A percentile compares a stretch with the other conserved stretches of the same genome.
Conservation (phyloP, 163 green algal genomes). For the Chloroidium sp. region DNA sequence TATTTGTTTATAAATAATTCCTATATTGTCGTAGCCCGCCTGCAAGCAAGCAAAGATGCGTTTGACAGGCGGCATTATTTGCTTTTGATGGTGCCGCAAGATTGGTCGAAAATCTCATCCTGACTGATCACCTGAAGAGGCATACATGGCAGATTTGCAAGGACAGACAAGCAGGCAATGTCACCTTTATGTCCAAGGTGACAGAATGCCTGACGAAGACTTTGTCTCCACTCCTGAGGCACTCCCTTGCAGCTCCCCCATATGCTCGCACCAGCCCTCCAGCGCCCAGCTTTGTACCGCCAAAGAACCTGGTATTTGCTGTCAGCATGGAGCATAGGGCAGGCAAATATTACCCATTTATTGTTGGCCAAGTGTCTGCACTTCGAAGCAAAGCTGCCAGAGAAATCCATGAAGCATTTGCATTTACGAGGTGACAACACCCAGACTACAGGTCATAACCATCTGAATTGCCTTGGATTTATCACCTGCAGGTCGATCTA, state of each 20-base stretch:
- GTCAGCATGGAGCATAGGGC: too few relatives aligned
- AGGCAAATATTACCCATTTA: too few relatives aligned
- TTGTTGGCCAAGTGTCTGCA: too few relatives aligned
- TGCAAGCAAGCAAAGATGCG: not conserved
- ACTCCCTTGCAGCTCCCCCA: constrained; percentile 61
- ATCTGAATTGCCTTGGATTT: not conserved
- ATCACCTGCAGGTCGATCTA: too few relatives aligned
- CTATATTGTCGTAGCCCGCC: not conserved
- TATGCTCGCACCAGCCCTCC: constrained; percentile 83
- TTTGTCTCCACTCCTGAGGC: constrained; percentile 29
- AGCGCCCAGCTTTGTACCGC: constrained; percentile 78
- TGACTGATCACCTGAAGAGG: not conserved
- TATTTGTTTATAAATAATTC: not conserved
- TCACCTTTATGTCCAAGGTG: not conserved
- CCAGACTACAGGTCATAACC: not conserved
- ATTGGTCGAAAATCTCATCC: not conserved
- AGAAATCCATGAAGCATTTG: too few relatives aligned
- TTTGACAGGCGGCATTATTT: not conserved
- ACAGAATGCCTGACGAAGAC: not conserved
- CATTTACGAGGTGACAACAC: too few relatives aligned
- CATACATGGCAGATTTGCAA: not conserved
- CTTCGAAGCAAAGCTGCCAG: too few relatives aligned
- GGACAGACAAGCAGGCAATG: not conserved
- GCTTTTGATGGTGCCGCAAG: too few relatives aligned
- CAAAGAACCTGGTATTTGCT: constrained; percentile 56